Conservation (phyloP, 495 filamentous ascomycete genomes). For the Lophiotrema nucula region DNA sequence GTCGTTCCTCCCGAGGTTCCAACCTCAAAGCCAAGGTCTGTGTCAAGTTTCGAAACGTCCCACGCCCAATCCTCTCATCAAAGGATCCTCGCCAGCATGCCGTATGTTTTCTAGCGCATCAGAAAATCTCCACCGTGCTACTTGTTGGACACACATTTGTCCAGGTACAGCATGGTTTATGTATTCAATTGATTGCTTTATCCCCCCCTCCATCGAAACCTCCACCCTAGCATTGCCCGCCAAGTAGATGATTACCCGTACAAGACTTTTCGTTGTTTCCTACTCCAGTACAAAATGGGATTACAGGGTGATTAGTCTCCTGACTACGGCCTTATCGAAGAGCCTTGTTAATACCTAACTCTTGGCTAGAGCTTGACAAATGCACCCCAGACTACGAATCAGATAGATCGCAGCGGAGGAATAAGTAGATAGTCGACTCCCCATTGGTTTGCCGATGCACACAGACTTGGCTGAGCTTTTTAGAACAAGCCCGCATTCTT, state of each 20-base stretch:
- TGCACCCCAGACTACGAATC: not conserved
- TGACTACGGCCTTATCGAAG: not conserved
- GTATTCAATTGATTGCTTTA: not conserved
- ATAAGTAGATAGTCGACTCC: not conserved
- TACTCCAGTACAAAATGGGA: not conserved
- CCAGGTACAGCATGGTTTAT: too few species aligned
- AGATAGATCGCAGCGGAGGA: not conserved
- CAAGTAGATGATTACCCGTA: not conserved
- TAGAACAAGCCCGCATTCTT: not conserved
- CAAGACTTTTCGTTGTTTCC: too few species aligned
- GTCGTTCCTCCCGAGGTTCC: not conserved
- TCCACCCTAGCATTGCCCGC: not conserved
- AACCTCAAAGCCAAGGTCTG: not conserved
- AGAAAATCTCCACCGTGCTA: not conserved
- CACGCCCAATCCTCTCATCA: not conserved
- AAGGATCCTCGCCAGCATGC: not conserved
- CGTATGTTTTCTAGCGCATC: not conserved
- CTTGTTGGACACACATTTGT: too few species aligned
- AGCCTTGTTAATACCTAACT: not conserved
- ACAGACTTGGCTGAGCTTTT: not conserved
- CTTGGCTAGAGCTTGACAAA: not conserved
- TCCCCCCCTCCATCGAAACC: not conserved
- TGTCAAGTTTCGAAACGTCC: not conserved
- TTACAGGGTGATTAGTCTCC: not conserved
- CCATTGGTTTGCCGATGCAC: not conserved